Evolutionary conservation across 352 stramenopile genomes (phyloP), one percentile per base, ranked within the genome.

Genomic region (Pythium catenulatum): DNA sequence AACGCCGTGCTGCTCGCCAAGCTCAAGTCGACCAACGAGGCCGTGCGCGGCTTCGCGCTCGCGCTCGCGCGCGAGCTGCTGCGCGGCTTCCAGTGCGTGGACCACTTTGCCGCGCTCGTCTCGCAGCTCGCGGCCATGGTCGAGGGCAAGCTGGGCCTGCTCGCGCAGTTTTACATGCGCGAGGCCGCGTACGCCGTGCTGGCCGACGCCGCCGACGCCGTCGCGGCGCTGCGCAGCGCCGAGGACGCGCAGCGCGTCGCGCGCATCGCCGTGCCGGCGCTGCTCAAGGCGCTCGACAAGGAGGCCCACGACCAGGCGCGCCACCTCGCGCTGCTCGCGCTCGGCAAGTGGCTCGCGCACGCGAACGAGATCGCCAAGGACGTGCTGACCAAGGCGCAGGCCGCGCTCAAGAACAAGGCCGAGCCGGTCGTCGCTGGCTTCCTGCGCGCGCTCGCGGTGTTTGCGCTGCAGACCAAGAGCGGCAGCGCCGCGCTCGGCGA

Each of bases 91-190:
- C 82, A 88, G 56, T 88, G 92, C 70, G 89, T 92, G 15, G 87
- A 94, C 27, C 87, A 93, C 66, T 92, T 97, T 56, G 74, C 91
- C 76, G 74, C 90, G 56, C 86, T 98, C 21, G 90, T 97, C 56
- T 73, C 86, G 0, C 86, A 95, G 23, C 91, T 98, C 77, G 85
- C 87, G 4, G 89, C 89, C 1, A 85, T 98, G 73, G 63, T 98
- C 45, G 94, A 97, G 39, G 95, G 95, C 37, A 97, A 98, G 68
- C 92, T 97, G 65, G 95, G 95, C 37, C 90, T 98, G 43, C 85
- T 98, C 41, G 95, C 95, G n/a, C 95, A 98, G 83, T 98, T 98
- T 56, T 98, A 98, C 85, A 94, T 96, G 88, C 94, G 95, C 46
- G 94, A 97, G 70, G 93, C 93, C 4, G 92, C 89, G 41, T 98